A percentile compares a stretch with the other conserved stretches of the same genome.
Conservation (phyloP, 192 early-diverging fungal species). For the Phycomyces blakesleeanus region DNA sequence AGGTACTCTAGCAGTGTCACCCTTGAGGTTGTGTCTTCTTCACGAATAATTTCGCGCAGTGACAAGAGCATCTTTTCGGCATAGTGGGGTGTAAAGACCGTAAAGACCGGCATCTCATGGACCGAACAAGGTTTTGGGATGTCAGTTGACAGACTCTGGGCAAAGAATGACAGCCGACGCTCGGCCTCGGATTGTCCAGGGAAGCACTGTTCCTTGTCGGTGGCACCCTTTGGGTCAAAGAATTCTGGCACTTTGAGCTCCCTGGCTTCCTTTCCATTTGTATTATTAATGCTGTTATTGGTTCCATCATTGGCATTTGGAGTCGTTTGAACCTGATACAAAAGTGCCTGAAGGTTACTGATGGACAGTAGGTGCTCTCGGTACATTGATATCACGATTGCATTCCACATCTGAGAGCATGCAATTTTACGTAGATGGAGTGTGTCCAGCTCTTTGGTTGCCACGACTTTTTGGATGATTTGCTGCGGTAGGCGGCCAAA, state of each 20-base stretch:
- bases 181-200: constrained; percentile 61
- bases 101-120: constrained; percentile 64
- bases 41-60: constrained; percentile 68
- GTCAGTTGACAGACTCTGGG: constrained; percentile 63
- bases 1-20: constrained; percentile 67
- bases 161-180: constrained; percentile 67
- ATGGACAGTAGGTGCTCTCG: constrained; percentile 62
- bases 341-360: constrained; percentile 59
- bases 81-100: constrained; percentile 70
- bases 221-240: constrained; percentile 34
- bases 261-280: not conserved
- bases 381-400: constrained; percentile 66
- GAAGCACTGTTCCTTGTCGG: constrained; percentile 40
- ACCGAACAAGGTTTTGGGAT: constrained; percentile 62
- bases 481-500: constrained; percentile 62
- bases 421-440: constrained; percentile 60
- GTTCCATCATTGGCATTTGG: constrained; percentile 47
- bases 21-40: constrained; percentile 63
- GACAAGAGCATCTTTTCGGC: constrained; percentile 68
- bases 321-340: constrained; percentile 50
- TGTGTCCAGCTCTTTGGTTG: constrained; percentile 56
- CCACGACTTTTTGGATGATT: constrained; percentile 61
- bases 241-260: constrained; percentile 13
- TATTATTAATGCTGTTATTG: not conserved
- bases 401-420: constrained; percentile 72